Evolutionary conservation across 495 filamentous ascomycete genomes (phyloP).

Genomic region (Tuber brumale): DNA sequence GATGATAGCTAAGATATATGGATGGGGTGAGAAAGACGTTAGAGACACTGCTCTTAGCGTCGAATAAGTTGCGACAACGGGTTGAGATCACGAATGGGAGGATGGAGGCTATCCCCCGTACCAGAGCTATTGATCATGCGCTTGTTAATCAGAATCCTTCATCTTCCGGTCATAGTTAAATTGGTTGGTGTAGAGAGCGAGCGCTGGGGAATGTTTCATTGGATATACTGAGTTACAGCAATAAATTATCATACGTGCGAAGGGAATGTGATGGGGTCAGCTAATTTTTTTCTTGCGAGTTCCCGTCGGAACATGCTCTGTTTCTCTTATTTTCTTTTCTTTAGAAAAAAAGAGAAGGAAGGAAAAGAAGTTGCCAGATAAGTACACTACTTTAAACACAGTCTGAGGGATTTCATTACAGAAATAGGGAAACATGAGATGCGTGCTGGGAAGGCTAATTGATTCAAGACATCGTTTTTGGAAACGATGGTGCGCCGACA

Average conservation of each 20-base stretch:
- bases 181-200: not conserved
- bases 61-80: constrained; percentile 37
- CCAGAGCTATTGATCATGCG: constrained; percentile 36
- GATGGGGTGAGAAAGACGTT: constrained; percentile 13
- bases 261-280: too few relatives aligned
- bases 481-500: not conserved
- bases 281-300: not conserved
- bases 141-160: constrained; percentile 35
- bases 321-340: not conserved
- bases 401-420: not conserved
- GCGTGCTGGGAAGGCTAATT: not conserved
- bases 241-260: not conserved
- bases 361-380: not conserved
- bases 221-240: not conserved
- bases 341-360: not conserved
- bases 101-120: constrained; percentile 37
- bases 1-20: not conserved
- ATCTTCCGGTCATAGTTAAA: constrained; percentile 3
- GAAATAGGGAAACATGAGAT: not conserved
- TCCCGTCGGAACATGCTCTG: not conserved
- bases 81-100: constrained; percentile 18
- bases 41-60: constrained; percentile 30
- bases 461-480: not conserved
- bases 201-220: not conserved
- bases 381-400: constrained; percentile 4